Conservation (phyloP, 1,284 basidiomycete species). For the Golubevia pallescens region DNA sequence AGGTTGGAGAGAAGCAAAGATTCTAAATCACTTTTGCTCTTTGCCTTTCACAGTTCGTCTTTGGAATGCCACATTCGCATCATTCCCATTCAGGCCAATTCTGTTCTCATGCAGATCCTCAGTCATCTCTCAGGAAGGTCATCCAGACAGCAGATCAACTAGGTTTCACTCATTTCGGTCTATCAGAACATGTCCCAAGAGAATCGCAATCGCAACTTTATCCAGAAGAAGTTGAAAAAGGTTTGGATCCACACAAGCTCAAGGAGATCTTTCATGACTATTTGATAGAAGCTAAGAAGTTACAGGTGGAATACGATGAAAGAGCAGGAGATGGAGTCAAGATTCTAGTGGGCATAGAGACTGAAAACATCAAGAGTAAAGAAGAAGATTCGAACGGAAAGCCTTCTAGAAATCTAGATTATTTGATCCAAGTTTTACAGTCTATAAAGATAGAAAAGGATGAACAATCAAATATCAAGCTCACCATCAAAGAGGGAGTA, state of each 20-base stretch:
- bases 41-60: no score
- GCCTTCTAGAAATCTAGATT: slow-evolving; percentile 15
- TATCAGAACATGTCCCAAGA: slow-evolving; percentile 55
- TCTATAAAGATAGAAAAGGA: no score
- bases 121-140: slow-evolving; percentile 29
- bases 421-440: slow-evolving; percentile 14
- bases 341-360: slow-evolving; percentile 57
- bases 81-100: slow-evolving; percentile 62
- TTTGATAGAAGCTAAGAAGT: slow-evolving; percentile 27
- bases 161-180: slow-evolving; percentile 48
- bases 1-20: no score
- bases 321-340: slow-evolving; percentile 11
- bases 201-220: slow-evolving; percentile 33
- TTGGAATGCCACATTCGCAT: no score
- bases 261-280: slow-evolving; percentile 27
- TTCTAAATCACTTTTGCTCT: no score
- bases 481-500: background rate
- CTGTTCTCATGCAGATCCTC: slow-evolving; percentile 49
- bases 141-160: slow-evolving; percentile 22
- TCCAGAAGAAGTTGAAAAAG: slow-evolving; percentile 47
- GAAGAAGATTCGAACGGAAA: slow-evolving; percentile 7
- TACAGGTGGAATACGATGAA: slow-evolving; percentile 16
- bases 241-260: slow-evolving; percentile 23
- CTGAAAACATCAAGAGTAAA: slow-evolving; percentile 38
- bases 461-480: background rate